Evolutionary conservation across 805 yeast species (phyloP), one percentile per base, ranked within the genome.

Genomic region (Cyberlindnera petersonii): DNA sequence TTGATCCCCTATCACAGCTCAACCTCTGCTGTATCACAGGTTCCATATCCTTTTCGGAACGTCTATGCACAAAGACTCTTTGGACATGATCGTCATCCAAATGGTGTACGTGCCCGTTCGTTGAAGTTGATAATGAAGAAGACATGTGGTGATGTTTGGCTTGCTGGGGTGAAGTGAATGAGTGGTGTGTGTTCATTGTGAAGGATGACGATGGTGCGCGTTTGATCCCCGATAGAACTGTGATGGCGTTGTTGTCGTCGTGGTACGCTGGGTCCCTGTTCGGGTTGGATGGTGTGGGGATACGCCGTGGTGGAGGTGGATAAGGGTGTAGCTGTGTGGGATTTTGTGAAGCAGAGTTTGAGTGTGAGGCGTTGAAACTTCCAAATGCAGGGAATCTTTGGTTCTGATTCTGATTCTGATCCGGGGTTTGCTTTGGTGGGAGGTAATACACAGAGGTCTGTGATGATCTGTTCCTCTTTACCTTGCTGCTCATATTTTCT

Each of bases 61-160:
- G 40, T 17, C 48, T 27, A 28, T 44, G 44, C 10, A 44, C 31
- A 22, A 40, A 40, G 31, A 44, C 44, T 23, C 35, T 39, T 24
- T 33, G 34, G 4, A 14, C 35, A 4, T 26, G 31, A 18, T 13
- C 32, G 7, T 38, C 38, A 8, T 35, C 33, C 15, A 26, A 16
- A 10, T 23, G 14, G 24, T 31, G 16, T 18, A n/a, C n/a, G n/a
- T n/a, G n/a, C n/a, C n/a, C n/a, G n/a, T n/a, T n/a, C n/a, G n/a
- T n/a, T n/a, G n/a, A n/a, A n/a, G n/a, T n/a, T n/a, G n/a, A n/a
- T n/a, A n/a, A n/a, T n/a, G n/a, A n/a, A n/a, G n/a, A n/a, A n/a
- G n/a, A n/a, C n/a, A n/a, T n/a, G 8, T 22, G 24, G 8, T 22
- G 24, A 9, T 22, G 24, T 22, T 22, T 8, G 8, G 8, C 24